Percentiles rank a stretch among this genome's conserved stretches.
These are phyloP conservation scores for Aurantiochytrium sp. DNA, from an alignment of 108 stramenopile species.

Conservation along the genomic window DNA sequence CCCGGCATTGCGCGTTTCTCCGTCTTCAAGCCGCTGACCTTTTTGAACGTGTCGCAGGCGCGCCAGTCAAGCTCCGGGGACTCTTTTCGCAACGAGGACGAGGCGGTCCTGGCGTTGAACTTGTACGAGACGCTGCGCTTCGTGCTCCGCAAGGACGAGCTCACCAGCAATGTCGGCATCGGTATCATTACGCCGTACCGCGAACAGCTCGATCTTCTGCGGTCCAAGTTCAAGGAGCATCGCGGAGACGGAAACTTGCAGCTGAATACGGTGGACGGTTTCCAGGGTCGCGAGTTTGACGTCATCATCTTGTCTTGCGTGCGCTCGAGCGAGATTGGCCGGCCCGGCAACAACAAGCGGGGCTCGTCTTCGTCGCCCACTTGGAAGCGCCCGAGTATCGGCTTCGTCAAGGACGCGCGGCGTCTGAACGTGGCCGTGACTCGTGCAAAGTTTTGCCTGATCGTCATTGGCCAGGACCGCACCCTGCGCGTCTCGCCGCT, in stretches of 20 bases:
- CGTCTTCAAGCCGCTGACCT: slow-evolving; percentile 33
- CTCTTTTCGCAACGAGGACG: slow-evolving; percentile 38
- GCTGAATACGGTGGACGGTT: slow-evolving; percentile 84
- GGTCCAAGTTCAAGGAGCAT: slow-evolving; percentile 7
- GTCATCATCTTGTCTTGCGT: slow-evolving; percentile 85
- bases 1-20: slow-evolving; percentile 50
- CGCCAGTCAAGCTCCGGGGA: background rate
- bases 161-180: slow-evolving; percentile 42
- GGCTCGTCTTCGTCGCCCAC: background rate
- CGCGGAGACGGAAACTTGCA: slow-evolving; percentile 51
- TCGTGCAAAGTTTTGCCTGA: slow-evolving; percentile 51
- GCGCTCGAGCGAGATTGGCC: slow-evolving; percentile 47
- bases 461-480: slow-evolving; percentile 51
- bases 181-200: slow-evolving; percentile 86
- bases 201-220: slow-evolving; percentile 70
- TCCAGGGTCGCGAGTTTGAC: slow-evolving; percentile 88
- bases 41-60: background rate
- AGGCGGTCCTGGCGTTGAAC: slow-evolving; percentile 43
- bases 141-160: background rate
- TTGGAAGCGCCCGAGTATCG: slow-evolving; percentile 32
- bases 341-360: background rate
- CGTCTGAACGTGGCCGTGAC: slow-evolving; percentile 65
- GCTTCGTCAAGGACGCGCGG: slow-evolving; percentile 62
- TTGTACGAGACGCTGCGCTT: slow-evolving; percentile 37
- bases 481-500: background rate